Conservation (phyloP, 805 yeast genomes). For the Starmera quercuum region DNA sequence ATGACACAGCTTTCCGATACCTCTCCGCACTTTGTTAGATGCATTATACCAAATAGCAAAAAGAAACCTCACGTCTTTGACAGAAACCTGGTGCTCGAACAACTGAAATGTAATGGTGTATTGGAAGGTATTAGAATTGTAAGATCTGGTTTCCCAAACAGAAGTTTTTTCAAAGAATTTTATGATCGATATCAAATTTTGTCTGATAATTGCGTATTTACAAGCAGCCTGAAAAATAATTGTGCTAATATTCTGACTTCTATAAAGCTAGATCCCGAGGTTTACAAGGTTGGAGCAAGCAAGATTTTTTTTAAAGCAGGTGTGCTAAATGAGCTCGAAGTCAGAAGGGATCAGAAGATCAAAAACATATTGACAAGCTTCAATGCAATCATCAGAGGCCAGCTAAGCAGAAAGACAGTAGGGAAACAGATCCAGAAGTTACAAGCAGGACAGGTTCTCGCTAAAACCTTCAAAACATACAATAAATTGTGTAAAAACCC, state of each 20-base stretch:
- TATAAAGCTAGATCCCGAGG: conserved; percentile 61
- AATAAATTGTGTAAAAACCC: conserved; percentile 45
- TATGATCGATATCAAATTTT: conserved; percentile 68
- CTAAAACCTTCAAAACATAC: conserved; percentile 50
- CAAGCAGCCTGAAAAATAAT: conserved; percentile 50
- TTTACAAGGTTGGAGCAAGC: conserved; percentile 87
- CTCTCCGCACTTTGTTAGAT: conserved; percentile 94
- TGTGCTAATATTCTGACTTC: conserved; percentile 60
- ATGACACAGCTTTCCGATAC: conserved; percentile 71
- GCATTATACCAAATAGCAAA: conserved; percentile 82
- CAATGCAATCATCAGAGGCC: conserved; percentile 63
- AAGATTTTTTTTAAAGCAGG: conserved; percentile 96
- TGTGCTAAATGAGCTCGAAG: conserved; percentile 83
- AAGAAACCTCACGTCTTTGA: conserved; percentile 69
- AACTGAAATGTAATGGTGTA: conserved; percentile 94
- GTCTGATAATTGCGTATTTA: conserved; percentile 35
- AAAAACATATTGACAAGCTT: conserved; percentile 47
- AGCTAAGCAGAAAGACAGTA: conserved; percentile 41
- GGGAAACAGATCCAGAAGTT: conserved; percentile 44
- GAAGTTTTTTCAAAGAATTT: conserved; percentile 79
- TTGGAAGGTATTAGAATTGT: conserved; percentile 96
- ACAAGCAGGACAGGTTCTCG: conserved; percentile 65
- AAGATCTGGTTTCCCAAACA: conserved; percentile 93
- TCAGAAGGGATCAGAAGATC: conserved; percentile 60
- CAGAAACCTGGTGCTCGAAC: conserved; percentile 73